These are phyloP conservation scores for Lentinula sp. DNA, from an alignment of 768 basidiomycete genomes.

Conservation along the genomic window DNA sequence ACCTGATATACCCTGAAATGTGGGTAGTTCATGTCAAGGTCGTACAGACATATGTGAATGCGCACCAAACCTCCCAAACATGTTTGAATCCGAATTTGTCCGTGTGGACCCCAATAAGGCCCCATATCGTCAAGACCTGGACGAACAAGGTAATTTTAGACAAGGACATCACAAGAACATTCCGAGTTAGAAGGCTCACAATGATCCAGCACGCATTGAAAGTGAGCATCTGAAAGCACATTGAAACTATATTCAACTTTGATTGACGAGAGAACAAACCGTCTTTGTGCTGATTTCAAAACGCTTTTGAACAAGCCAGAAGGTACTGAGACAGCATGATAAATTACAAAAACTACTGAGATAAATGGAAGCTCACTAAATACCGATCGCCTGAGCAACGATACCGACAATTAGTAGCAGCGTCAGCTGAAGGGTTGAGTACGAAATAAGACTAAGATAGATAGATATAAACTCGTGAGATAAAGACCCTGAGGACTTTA, in stretches of 20 bases:
- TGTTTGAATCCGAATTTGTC: conserved; percentile 77
- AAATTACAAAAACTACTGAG: neutral
- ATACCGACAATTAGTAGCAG: conserved; percentile 64
- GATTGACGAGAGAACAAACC: conserved; percentile 22
- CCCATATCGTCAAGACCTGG: conserved; percentile 66
- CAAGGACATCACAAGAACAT: neutral
- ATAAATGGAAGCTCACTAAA: conserved; percentile 43
- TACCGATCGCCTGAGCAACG: conserved; percentile 56
- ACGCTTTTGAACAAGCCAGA: conserved; percentile 65
- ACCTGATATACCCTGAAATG: conserved; percentile 56
- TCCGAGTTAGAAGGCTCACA: conserved; percentile 24
- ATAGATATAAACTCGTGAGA: neutral
- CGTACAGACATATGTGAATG: neutral
- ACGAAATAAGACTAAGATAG: conserved; percentile 50
- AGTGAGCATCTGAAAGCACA: conserved; percentile 38
- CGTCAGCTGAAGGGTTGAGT: conserved; percentile 68
- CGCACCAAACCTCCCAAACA: conserved; percentile 73
- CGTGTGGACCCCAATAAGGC: conserved; percentile 71
- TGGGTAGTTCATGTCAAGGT: neutral
- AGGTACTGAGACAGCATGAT: conserved; percentile 30
- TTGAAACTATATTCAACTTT: neutral
- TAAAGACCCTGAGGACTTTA: neutral
- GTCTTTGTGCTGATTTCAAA: conserved; percentile 61
- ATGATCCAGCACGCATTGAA: conserved; percentile 74
- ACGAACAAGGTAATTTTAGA: neutral